Conservation (phyloP, 106 monocot genomes). For the Phalaenopsis equestris region DNA sequence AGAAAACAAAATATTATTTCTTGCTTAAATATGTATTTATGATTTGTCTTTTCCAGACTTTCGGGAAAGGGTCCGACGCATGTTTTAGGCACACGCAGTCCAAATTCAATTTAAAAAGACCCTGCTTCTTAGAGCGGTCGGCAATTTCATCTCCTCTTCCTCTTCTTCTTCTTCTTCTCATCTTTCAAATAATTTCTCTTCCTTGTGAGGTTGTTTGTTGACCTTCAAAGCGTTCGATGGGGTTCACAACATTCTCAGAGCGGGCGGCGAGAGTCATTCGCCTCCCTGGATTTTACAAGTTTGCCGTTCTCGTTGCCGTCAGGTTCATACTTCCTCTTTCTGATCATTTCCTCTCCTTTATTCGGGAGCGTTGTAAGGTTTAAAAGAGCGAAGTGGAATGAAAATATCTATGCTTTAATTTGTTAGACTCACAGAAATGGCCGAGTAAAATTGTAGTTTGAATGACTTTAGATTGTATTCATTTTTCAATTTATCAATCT, state of each 20-base stretch:
- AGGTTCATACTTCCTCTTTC: slow-evolving; percentile 18
- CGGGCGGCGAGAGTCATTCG: slow-evolving; percentile 28
- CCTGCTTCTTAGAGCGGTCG: neutral
- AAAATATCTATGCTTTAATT: no score
- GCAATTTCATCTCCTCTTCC: neutral
- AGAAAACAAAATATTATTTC: no score
- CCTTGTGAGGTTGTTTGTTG: neutral
- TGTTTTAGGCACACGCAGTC: neutral
- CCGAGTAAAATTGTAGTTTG: no score
- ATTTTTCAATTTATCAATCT: no score
- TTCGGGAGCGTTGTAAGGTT: neutral
- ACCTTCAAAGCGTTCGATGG: slow-evolving; percentile 5
- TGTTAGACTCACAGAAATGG: no score
- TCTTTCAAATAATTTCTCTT: neutral
- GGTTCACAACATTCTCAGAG: slow-evolving; percentile 32
- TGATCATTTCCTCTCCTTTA: neutral
- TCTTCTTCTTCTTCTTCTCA: neutral
- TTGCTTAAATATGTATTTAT: no score
- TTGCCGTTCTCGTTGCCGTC: slow-evolving; percentile 39
- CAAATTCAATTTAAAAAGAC: neutral
- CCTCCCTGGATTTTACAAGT: slow-evolving; percentile 25
- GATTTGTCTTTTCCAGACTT: no score
- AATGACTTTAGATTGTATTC: no score
- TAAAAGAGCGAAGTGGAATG: neutral
- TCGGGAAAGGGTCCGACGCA: no score